Conservation (phyloP, 2,329 filamentous ascomycete genomes). For the Pyrenophora tritici-repentis region DNA sequence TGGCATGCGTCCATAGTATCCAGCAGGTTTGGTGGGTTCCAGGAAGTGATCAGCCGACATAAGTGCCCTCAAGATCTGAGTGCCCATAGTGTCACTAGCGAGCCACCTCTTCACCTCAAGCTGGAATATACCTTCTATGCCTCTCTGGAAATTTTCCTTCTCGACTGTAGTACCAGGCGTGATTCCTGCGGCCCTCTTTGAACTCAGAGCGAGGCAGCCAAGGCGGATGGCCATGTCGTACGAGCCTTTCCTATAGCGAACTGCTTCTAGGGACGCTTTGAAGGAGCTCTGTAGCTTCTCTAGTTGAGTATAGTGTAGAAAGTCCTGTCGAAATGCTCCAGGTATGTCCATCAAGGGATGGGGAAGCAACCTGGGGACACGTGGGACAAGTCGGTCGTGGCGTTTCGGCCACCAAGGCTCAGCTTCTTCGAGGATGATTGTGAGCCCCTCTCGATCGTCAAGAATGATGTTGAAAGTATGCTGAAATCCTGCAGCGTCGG, state of each 20-base stretch:
- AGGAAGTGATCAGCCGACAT: conserved; percentile 25
- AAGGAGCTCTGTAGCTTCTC: conserved; percentile 25
- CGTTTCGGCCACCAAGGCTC: conserved; percentile 35
- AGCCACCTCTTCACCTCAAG: conserved; percentile 33
- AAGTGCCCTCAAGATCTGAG: conserved; percentile 28
- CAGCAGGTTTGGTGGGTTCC: conserved; percentile 28
- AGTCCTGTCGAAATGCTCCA: conserved; percentile 28
- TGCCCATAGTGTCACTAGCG: conserved; percentile 21
- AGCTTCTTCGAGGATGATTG: conserved; percentile 24
- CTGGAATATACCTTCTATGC: conserved; percentile 15
- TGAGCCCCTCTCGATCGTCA: conserved; percentile 31
- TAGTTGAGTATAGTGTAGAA: conserved; percentile 17
- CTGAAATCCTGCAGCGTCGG: conserved; percentile 14
- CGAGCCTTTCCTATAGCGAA: conserved; percentile 28
- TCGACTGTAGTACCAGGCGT: conserved; percentile 20
- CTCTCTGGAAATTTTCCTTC: conserved; percentile 21
- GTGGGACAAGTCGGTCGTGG: conserved; percentile 26
- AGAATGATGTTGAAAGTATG: conserved; percentile 30
- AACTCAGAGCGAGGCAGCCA: conserved; percentile 31
- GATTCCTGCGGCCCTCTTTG: conserved; percentile 14
- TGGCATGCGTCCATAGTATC: conserved; percentile 25
- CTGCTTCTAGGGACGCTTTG: conserved; percentile 24
- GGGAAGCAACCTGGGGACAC: conserved; percentile 20
- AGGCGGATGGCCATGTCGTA: conserved; percentile 38
- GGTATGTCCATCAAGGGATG: conserved; percentile 24